phyloP scores from a whole-genome alignment of 305 asterid species.

The Fraxinus angustifolia region DNA sequence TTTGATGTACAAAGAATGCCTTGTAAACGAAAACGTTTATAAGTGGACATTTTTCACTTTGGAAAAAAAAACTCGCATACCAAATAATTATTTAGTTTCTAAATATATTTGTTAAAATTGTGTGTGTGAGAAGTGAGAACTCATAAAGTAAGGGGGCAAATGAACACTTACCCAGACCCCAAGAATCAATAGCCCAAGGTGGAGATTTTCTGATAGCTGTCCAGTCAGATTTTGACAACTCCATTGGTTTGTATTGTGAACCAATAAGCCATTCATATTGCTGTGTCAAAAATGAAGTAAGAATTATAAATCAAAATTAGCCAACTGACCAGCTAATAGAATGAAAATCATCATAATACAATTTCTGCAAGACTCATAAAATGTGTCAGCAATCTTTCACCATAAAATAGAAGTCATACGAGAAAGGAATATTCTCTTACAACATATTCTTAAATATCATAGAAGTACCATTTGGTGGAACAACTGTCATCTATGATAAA shows the following conservation, averaged over 20 bases:
- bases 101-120: neutral
- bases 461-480: neutral
- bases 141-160: slow-evolving; percentile 7
- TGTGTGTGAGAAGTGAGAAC: neutral
- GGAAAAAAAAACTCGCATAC: neutral
- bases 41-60: neutral
- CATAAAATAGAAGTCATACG: neutral
- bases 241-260: slow-evolving; percentile 90
- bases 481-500: neutral
- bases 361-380: slow-evolving; percentile 5
- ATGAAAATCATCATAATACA: neutral
- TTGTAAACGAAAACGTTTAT: neutral
- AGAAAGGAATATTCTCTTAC: slow-evolving; percentile 10
- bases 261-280: slow-evolving; percentile 98
- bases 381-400: slow-evolving; percentile 9
- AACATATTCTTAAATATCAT: neutral
- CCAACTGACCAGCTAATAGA: slow-evolving; percentile 16
- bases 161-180: slow-evolving; percentile 89
- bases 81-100: slow-evolving; percentile 5
- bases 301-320: slow-evolving; percentile 18
- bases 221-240: slow-evolving; percentile 91
- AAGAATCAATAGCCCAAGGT: slow-evolving; percentile 93
- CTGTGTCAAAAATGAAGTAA: slow-evolving; percentile 42
- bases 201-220: slow-evolving; percentile 79
- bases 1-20: neutral